Evolutionary conservation across 2,329 filamentous ascomycete genomes (phyloP), one percentile per base, ranked within the genome.

Genomic region (Ophiosphaerella korrae): DNA sequence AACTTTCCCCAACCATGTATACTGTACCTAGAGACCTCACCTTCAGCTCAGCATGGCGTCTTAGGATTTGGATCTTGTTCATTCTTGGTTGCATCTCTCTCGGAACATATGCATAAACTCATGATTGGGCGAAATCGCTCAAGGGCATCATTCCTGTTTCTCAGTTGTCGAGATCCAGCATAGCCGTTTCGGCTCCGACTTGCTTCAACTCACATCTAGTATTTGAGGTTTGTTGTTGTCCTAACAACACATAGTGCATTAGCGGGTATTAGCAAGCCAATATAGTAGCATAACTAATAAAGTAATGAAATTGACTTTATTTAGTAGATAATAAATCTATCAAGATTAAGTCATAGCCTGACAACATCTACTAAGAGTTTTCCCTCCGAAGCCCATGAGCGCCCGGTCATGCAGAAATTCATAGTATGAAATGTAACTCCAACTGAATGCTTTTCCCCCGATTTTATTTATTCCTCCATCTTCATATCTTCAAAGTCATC

Each of bases 401-500:
- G 58, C 58, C 58, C 45, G 29, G 35, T 49, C 55, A 62, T 62
- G 58, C 58, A 57, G 37, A n/a, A 26, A 12, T 34, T 29, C 9
- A 16, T 12, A 16, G 34, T 21, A 23, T 18, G 12, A 45, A 12
- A 23, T 37, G 33, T 8, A 33, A 18, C 35, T 33, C 40, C 40
- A 34, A 16, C 29, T 29, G 33, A n/a, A 42, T 42, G 40, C 40
- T 42, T 42, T 42, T 23, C 33, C 24, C 3, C 13, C n/a, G 13
- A 7, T 12, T 2, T 14, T 13, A 11, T 26, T 42, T 64, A 64
- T 5, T 67, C 75, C 50, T 88, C 85, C 77, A 95, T 86, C 39
- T 83, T 86, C 72, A 96, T 84, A 67, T 96, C 92, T 69, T 96
- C 92, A 79, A 97, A 92, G 73, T 96, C 92, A 71, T 97, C 92